Evolutionary conservation across 495 filamentous ascomycete genomes (phyloP), one percentile per base, ranked within the genome.

Genomic region (Neurospora hispaniola): DNA sequence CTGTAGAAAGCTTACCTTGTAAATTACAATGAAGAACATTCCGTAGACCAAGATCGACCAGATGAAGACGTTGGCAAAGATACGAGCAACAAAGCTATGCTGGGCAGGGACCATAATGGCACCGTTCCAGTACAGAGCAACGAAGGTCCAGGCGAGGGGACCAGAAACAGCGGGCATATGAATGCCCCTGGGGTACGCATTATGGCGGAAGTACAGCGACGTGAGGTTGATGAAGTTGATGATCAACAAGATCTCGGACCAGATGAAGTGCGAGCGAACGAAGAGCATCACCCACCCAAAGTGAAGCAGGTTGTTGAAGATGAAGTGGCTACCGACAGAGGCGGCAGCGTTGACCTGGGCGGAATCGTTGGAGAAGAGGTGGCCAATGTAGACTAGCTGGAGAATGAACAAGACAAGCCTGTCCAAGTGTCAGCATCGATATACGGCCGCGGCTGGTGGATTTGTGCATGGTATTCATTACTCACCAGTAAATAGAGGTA

Each of bases 51-150:
- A 82, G 72, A 95, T 89, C 35, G 88, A 88, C 94, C 94, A 97
- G 78, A 97, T 90, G 70, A 92, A 91, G 74, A 97, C 83, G 75
- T 97, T 96, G 12, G 93, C 94, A 14, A 95, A 85, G 74, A 96
- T 90, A 14, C 92, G 84, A 1, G 91, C 90, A 10, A 90, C 84
- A 2, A 93, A 78, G 44, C 79, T 85, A 20, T 80, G 72, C 23
- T 84, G 78, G 73, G 85, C 81, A 71, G 90, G 84, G 18, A 94
- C 89, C 77, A 90, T 90, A 70, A 93, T 91, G 6, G 94, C 92
- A 5, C 94, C 94, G 75, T 93, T 91, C 91, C 92, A 96, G 83
- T 93, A 93, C 42, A 97, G 82, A 42, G 92, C 90, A 41, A 94
- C 89, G 74, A 94, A 89, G 0, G 90, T 91, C 91, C 92, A 97